Evolutionary conservation across 1,284 basidiomycete genomes (phyloP), one percentile per base, ranked within the genome.

Genomic region (Ceratobasidium papillatum): DNA sequence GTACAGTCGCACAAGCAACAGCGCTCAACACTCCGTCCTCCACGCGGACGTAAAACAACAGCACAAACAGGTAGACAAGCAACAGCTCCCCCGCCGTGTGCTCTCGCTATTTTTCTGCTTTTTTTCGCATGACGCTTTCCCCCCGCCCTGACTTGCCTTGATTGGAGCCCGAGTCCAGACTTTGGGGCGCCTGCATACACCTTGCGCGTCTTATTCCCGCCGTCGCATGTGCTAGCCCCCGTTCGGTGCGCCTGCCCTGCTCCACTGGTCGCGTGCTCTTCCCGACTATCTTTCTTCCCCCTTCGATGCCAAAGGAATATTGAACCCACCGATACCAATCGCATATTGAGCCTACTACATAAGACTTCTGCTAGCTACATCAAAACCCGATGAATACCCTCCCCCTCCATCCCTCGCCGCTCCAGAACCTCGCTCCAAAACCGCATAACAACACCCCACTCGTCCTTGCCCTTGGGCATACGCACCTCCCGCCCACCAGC

Each of bases 401-500:
- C 74, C 25, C 65, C 66, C 56, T 75, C 74, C 17, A 66, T 54
- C 54, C 86, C 87, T 78, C 89, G 86, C 78, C 85, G 86, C 5
- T 82, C 85, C 54, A 96, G 82, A 64, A 85, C 82, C 80, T 90
- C 87, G 77, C 92, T 92, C 94, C 94, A 96, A 81, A 95, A 95
- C 75, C 85, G 84, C 92, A 96, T 95, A 61, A 96, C 87, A 0
- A 89, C 89, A 78, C 88, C 87, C 93, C 93, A 95, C 79, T 95
- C 93, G 8, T 88, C 87, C 77, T 84, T 86, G n/a, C 88, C 90
- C 19, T 85, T 82, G 2, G 92, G 93, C 94, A 96, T 96, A 1
- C 88, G 89, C 45, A 85, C 84, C 59, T 82, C 84, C 0, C 79
- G 80, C 1, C 80, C 82, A 77, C 85, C 83, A 78, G 83, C 84